Evolutionary conservation across 169 alveolate species (phyloP), one percentile per base, ranked within the genome.

Genomic region (Plasmodium chabaudi): DNA sequence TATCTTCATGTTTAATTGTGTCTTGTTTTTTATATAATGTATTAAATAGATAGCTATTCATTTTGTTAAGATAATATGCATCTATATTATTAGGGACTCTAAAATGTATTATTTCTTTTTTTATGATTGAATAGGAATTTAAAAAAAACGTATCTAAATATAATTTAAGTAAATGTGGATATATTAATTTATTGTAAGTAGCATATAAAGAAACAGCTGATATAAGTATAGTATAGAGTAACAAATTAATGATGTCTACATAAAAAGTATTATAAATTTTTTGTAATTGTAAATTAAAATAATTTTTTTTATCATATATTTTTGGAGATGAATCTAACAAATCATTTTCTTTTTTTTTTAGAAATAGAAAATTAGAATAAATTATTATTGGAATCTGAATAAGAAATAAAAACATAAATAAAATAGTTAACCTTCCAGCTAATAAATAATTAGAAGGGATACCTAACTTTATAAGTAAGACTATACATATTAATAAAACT

Each of bases 41-140:
- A 27, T 82, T 82, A 56, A 82, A 82, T 60, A 82, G 34, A 21
- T 82, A 82, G 53, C 90, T 82, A 44, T 82, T 82, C 90, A 82
- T 67, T 34, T 82, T 70, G 46, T 82, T 82, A 5, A 82, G 27
- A 19, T 82, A 67, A 55, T 82, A 82, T 25, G 90, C 90, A 55
- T 82, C 90, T 49, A 82, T 67, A 65, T 82, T 82, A 34, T 82
- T 82, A 12, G 90, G 90, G 9, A 82, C 90, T 49, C 90, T 67
- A 47, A 82, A 82, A 47, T 82, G 69, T n/a, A 82, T 82, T 4
- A 82, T 60, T 82, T 82, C 90, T 23, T 82, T 82, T 56, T 82
- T 82, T 1, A 82, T 57, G 0, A 82, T 82, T 2, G 90, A 51
- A 47, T 82, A 82, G 3, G 90, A 82, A 46, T 51, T 67, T 19